phyloP scores from a whole-genome alignment of 1,284 basidiomycete genomes.

The Marasmius oreades region DNA sequence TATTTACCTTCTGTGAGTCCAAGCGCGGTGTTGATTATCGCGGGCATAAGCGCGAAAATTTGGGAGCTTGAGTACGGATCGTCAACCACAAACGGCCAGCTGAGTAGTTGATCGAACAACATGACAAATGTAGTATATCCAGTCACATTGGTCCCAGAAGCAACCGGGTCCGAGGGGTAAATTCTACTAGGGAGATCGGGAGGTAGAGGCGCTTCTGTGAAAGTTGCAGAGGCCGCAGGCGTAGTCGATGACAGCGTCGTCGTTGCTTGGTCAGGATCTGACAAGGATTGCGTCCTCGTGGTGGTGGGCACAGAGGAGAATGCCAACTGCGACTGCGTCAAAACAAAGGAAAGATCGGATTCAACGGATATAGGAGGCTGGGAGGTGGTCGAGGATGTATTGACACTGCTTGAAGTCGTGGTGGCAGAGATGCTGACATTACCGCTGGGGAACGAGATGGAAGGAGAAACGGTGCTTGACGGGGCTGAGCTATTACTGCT shows the following conservation, averaged over 20 bases:
- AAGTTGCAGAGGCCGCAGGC: slow-evolving; percentile 22
- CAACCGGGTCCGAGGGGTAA: slow-evolving; percentile 39
- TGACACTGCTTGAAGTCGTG: slow-evolving; percentile 11
- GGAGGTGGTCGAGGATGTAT: slow-evolving; percentile 10
- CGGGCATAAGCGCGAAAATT: slow-evolving; percentile 59
- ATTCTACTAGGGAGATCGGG: slow-evolving; percentile 57
- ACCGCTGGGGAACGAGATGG: slow-evolving; percentile 3
- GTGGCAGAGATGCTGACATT: slow-evolving; percentile 9
- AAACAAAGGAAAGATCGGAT: slow-evolving; percentile 34
- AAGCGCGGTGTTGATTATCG: slow-evolving; percentile 48
- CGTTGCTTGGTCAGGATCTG: slow-evolving; percentile 52
- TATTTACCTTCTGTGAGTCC: slow-evolving; percentile 35
- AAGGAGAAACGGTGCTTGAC: slow-evolving; percentile 5
- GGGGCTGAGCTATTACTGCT: slow-evolving; percentile 8
- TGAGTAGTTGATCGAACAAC: slow-evolving; percentile 51
- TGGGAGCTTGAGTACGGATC: slow-evolving; percentile 49
- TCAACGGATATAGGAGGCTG: slow-evolving; percentile 25
- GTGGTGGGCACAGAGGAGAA: slow-evolving; percentile 29
- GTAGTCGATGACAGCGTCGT: slow-evolving; percentile 32
- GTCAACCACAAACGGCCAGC: slow-evolving; percentile 62
- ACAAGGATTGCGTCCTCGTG: slow-evolving; percentile 29
- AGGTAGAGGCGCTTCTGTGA: slow-evolving; percentile 43
- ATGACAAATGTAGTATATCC: slow-evolving; percentile 51
- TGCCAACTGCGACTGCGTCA: slow-evolving; percentile 42
- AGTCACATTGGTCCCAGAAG: slow-evolving; percentile 25